These are phyloP conservation scores for Globisporangium yorkense DNA, from an alignment of 352 stramenopile species.

Conservation along the genomic window DNA sequence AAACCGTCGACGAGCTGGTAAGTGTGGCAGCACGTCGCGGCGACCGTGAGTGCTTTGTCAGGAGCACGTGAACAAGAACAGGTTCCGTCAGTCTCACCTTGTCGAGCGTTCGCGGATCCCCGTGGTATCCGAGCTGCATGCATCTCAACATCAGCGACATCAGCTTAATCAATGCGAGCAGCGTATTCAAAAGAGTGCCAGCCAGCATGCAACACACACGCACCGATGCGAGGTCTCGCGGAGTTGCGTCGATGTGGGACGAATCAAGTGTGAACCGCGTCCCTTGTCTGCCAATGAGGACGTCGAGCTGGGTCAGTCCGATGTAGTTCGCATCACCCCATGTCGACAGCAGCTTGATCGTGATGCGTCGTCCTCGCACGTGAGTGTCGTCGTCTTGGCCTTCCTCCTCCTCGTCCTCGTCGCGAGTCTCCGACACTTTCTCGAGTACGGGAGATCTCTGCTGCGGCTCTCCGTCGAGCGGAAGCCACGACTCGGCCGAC, in stretches of 20 bases:
- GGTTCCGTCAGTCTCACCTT: slow-evolving; percentile 36
- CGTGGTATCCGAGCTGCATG: slow-evolving; percentile 57
- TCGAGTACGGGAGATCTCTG: slow-evolving; percentile 29
- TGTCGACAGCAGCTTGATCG: slow-evolving; percentile 49
- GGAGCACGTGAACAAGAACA: neutral
- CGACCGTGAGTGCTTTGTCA: neutral
- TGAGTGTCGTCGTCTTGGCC: slow-evolving; percentile 10
- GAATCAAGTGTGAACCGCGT: slow-evolving; percentile 33
- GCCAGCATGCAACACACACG: neutral
- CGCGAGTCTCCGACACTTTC: slow-evolving; percentile 22
- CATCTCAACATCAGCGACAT: neutral
- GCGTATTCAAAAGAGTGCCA: neutral
- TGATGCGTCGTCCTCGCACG: slow-evolving; percentile 37
- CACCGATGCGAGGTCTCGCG: slow-evolving; percentile 69
- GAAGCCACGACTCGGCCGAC: slow-evolving; percentile 40
- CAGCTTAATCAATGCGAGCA: neutral
- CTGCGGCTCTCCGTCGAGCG: slow-evolving; percentile 35
- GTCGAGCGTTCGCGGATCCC: slow-evolving; percentile 80
- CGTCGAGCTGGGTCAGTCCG: slow-evolving; percentile 72
- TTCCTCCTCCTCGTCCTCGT: slow-evolving; percentile 11
- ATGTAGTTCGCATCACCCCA: slow-evolving; percentile 85
- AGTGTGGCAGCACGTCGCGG: neutral
- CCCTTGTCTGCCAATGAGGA: slow-evolving; percentile 44
- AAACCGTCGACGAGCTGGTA: slow-evolving; percentile 75
- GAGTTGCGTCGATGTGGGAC: slow-evolving; percentile 47